These are phyloP conservation scores for Lecanosticta acicola DNA, from an alignment of 2,329 filamentous ascomycete species.

Conservation along the genomic window DNA sequence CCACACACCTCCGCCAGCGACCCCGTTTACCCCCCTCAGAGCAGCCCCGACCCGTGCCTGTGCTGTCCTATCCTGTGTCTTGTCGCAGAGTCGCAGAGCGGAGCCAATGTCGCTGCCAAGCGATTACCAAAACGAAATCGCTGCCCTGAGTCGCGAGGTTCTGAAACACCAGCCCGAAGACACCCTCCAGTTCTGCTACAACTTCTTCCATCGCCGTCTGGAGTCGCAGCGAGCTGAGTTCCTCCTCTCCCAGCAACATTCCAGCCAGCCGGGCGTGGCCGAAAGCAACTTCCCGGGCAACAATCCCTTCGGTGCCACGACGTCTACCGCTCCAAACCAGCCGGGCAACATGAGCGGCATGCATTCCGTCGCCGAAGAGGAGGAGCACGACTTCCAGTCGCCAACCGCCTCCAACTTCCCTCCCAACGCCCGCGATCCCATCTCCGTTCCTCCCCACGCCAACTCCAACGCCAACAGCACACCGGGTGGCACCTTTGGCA, in stretches of 20 bases:
- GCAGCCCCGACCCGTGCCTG: no score
- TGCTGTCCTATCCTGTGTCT: no score
- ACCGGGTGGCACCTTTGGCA: slow-evolving; percentile 28
- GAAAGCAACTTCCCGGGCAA: slow-evolving; percentile 69
- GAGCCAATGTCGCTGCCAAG: slow-evolving; percentile 39
- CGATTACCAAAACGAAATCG: slow-evolving; percentile 58
- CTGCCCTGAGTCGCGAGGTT: slow-evolving; percentile 58
- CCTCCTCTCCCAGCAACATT: slow-evolving; percentile 46
- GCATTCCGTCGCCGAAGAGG: slow-evolving; percentile 70
- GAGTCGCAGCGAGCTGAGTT: slow-evolving; percentile 58
- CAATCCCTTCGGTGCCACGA: slow-evolving; percentile 63
- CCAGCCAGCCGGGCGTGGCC: slow-evolving; percentile 55
- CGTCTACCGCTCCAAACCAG: slow-evolving; percentile 34
- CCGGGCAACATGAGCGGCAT: slow-evolving; percentile 34
- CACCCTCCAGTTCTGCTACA: slow-evolving; percentile 64
- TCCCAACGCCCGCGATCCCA: slow-evolving; percentile 43
- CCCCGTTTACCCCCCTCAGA: no score
- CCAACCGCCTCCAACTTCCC: slow-evolving; percentile 55
- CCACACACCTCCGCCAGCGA: no score
- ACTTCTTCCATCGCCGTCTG: slow-evolving; percentile 61
- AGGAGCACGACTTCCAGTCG: slow-evolving; percentile 71
- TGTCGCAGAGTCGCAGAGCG: no score
- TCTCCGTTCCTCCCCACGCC: slow-evolving; percentile 33
- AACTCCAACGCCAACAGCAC: slow-evolving; percentile 26
- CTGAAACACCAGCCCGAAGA: slow-evolving; percentile 55